Evolutionary conservation across 257 asterid species (phyloP), one percentile per base, ranked within the genome.

Genomic region (Nicotiana tabacum): DNA sequence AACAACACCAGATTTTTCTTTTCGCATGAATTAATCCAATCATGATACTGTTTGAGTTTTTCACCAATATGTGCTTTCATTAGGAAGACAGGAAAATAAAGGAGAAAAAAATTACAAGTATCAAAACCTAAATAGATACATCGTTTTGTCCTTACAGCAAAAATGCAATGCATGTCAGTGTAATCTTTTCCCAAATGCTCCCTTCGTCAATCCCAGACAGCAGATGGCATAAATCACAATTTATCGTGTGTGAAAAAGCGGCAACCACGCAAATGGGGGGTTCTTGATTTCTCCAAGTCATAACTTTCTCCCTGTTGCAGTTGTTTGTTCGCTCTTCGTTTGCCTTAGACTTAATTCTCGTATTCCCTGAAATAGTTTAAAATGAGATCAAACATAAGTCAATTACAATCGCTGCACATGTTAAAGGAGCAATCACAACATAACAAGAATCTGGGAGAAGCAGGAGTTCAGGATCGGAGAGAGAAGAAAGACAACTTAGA

Each of bases 281-380:
- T 81, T 82, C 83, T 43, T 76, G 21, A 57, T 64, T 64, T 80
- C 70, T 83, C 77, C 68, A 35, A 76, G 46, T 82, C 82, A 81
- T 27, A 76, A 62, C 55, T 53, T 85, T 81, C 80, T 84, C 84
- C 58, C 60, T 37, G 66, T 77, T 24, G 83, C 84, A 57, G 69
- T 84, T 83, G 76, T 65, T 56, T 82, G 55, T 85, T 74, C 70
- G 86, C 33, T 35, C 39, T 77, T 77, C 78, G 62, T 85, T 83
- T 84, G 85, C 81, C 83, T 85, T 70, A 80, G 83, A 81, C 83
- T 84, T 82, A 80, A 69, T 72, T 88, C 89, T 51, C 66, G 85
- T 33, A 82, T 69, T 21, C 82, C 85, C 92, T 89, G 90, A 72
- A 83, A 82, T 56, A 56, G 70, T 66, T 80, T 60, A n/a, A 65